Evolutionary conservation across 306 rosid species (phyloP), one percentile per base, ranked within the genome.

Genomic region (Malus sieversii): DNA sequence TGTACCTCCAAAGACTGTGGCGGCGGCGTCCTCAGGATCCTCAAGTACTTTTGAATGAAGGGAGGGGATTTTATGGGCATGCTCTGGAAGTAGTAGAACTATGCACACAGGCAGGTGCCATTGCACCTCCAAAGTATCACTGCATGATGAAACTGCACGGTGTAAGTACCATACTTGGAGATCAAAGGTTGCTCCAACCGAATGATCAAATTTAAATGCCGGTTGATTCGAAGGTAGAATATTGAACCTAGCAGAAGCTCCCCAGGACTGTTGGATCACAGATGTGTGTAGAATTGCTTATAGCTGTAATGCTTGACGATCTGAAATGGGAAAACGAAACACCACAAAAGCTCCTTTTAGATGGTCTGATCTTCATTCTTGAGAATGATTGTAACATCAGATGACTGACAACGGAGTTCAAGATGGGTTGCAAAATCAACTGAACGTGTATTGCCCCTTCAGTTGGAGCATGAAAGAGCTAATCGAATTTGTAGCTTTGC

Each of bases 1-100:
- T 72, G 92, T 95, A 69, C 97, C 96, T 55, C 87, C 86, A 55
- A 95, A 88, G 79, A 75, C 83, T 68, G 90, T 92, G 99, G 97
- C 82, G 83, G 83, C 84, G 80, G 75, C 82, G 96, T 82, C 89
- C 81, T 78, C 97, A 90, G 63, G 97, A 92, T 79, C 99, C 99
- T 80, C 86, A 70, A 35, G 82, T 92, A 70, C 99, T 95, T 95
- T 68, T 87, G 52, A 79, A 90, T 64, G 88, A 86, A 81, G 86
- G 88, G 64, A 88, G 80, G 82, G 80, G 74, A 11, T 95, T 82
- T 79, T 95, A 95, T 22, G 97, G 97, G 30, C 92, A 88, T 61
- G 79, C 87, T 30, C 97, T 93, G 15, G 92, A 90, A 57, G 84
- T 95, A 27, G 80, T 95, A 82, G 93, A 92, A 79, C 84, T 92